Base-by-base conservation (phyloP, 345 rosid genomes). In the Eutrema heterophyllum region DNA sequence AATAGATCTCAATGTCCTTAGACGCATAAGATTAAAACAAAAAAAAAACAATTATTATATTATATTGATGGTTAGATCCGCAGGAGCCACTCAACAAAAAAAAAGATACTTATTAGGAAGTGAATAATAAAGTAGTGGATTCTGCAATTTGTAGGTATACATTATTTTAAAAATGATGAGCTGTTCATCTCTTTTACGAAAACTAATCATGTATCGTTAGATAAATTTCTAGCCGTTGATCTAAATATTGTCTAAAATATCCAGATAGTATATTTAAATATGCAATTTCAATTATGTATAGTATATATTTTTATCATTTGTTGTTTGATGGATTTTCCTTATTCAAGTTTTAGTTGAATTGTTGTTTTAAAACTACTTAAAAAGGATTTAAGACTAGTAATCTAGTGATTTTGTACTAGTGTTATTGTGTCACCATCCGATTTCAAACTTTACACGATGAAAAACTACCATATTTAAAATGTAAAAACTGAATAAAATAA, bases 71-170 rank as follows among this genome's bases (percentile, higher is more conserved):
- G 15, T 38, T 40, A 67, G 73, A 74, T 67, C 53, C n/a, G 38
- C 66, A 57, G 14, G 54, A 73, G 15, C 14, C 51, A 73, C 51
- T 64, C n/a, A 55, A 15, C 49, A 71, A 56, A 66, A 8, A 6
- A 56, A 65, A 66, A 66, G 15, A 49, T 56, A 48, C 9, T 38
- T 14, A 39, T 38, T 14, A 39, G 6, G 50, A 30, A 38, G 18
- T 57, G 60, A 74, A 48, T 21, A 59, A 30, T 50, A 50, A 50
- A 59, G 40, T 41, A 32, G 63, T 68, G 79, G 73, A 68, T 21
- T 68, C 68, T 74, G 62, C 78, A 33, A 6, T 67, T 74, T 49
- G 13, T 18, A 63, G 0, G 4, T 40, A 41, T 5, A 24, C 27
- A 39, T 39, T 52, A 3, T 39, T 13, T 40, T 8, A 4, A 48